Percentiles rank a stretch among this genome's conserved stretches.
These are phyloP conservation scores for Pseudocercospora musae DNA, from an alignment of 2,329 filamentous ascomycete genomes.

Conservation along the genomic window DNA sequence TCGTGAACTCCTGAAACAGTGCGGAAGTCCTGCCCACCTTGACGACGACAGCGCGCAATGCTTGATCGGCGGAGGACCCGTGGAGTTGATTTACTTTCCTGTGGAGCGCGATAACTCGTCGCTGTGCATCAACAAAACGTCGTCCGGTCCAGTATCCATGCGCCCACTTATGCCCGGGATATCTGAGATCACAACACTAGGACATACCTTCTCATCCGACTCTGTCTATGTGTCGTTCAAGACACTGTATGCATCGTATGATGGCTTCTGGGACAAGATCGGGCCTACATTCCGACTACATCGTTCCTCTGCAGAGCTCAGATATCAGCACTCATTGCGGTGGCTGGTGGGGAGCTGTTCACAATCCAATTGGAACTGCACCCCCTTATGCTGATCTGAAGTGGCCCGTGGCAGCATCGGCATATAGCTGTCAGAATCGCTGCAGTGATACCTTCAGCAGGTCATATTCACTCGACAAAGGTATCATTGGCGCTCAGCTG, in stretches of 20 bases:
- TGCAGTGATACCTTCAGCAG: conserved; percentile 1
- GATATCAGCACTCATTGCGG: conserved; percentile 24
- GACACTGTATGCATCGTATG: conserved; percentile 21
- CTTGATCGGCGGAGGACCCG: conserved; percentile 15
- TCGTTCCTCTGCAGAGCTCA: conserved; percentile 15
- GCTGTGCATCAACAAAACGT: not conserved
- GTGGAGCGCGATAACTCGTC: conserved; percentile 10
- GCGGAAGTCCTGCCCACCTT: conserved; percentile 13
- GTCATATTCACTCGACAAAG: not conserved
- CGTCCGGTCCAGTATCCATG: conserved; percentile 1
- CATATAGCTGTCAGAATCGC: conserved; percentile 23
- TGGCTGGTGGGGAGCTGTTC: conserved; percentile 2
- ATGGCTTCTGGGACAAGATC: conserved; percentile 15
- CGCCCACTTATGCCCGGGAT: conserved; percentile 1
- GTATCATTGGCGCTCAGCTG: no score
- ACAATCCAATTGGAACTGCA: conserved; percentile 9
- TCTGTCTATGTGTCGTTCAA: conserved; percentile 25
- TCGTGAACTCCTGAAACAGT: conserved; percentile 10
- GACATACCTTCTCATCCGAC: conserved; percentile 23
- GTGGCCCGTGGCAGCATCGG: conserved; percentile 27
- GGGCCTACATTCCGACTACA: conserved; percentile 24
- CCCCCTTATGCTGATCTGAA: conserved; percentile 27
- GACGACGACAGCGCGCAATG: not conserved
- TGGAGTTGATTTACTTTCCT: conserved; percentile 28
- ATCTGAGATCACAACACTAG: conserved; percentile 16